Base-by-base conservation (phyloP, 371 early-diverging fungal species). In the Mortierella sp. region DNA sequence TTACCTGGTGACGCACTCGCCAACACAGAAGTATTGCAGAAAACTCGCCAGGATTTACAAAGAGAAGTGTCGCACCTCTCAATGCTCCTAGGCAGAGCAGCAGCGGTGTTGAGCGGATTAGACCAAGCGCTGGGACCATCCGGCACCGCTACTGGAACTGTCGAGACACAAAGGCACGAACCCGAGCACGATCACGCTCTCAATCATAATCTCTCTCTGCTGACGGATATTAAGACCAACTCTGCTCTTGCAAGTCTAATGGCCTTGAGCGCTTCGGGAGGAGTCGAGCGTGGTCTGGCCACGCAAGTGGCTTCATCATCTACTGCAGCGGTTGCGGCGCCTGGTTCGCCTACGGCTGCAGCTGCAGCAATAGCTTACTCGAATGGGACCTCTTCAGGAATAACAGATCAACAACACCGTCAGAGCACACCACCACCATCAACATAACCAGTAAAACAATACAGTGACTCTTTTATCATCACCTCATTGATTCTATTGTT, bases 1-100 rank as follows among this genome's bases (percentile, higher is more conserved):
- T 11, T 61, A 7, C 16, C 6, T 1, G 59, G 58, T 13, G 32
- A 43, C 28, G 32, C 58, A 3, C 66, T 66, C 22, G 38, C 80
- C 7, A 86, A 84, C n/a, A 85, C 82, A 3, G 84, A 87, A 45
- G 85, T 87, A 22, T 70, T 90, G 21, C 85, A 89, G 68, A 87
- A 88, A 36, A 90, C 91, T 70, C 88, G 91, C 24, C 84, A 88
- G 71, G 90, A 92, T 75, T 77, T 92, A 21, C 90, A 89, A 63
- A 82, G 89, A 55, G 91, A 92, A 71, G 88, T 92, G 19, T 83
- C 86, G 10, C 87, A 89, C 65, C 74, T 92, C 24, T 89, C 88
- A 2, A 86, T 84, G 72, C 76, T 92, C 24, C 69, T 92, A 36
- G 85, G 84, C 41, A 88, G 87, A 59, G 90, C 92, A 4, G 87